Conservation (phyloP, 2,329 filamentous ascomycete genomes). For the Aspergillus ustus region DNA sequence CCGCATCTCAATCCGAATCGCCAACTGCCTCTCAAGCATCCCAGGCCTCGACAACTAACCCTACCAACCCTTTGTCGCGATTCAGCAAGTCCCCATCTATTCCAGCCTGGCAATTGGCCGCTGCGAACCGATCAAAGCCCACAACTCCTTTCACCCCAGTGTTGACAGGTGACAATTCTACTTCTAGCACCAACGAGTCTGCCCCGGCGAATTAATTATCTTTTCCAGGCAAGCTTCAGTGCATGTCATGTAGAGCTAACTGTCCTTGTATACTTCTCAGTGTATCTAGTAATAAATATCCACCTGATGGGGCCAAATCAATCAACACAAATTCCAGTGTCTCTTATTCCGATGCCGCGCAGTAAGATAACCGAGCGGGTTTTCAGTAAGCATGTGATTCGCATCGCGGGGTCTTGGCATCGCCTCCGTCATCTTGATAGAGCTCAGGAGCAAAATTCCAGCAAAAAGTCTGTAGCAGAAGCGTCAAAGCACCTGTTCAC, state of each 20-base stretch:
- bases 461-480: not conserved
- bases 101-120: conserved; percentile 79
- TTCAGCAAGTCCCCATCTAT: conserved; percentile 67
- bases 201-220: conserved; percentile 34
- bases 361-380: not conserved
- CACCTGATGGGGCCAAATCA: conserved; percentile 2
- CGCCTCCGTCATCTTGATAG: not conserved
- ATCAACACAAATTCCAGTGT: not conserved
- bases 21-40: conserved; percentile 34
- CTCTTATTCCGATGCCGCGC: not conserved
- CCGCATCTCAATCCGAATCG: conserved; percentile 35
- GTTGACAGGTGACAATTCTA: conserved; percentile 19
- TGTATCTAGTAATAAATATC: conserved; percentile 23
- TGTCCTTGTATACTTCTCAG: conserved; percentile 1
- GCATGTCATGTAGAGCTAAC: conserved; percentile 9
- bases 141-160: conserved; percentile 30
- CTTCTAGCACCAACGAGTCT: conserved; percentile 32
- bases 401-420: not conserved
- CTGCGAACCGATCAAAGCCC: conserved; percentile 58
- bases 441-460: not conserved
- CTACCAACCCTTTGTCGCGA: conserved; percentile 54
- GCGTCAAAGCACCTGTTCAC: conserved; percentile 12
- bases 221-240: not conserved
- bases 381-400: not conserved
- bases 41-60: conserved; percentile 36